Percentiles rank a stretch among this genome's conserved stretches.
Conservation (phyloP, 495 filamentous ascomycete species). For the Penicillium simplicissimum region DNA sequence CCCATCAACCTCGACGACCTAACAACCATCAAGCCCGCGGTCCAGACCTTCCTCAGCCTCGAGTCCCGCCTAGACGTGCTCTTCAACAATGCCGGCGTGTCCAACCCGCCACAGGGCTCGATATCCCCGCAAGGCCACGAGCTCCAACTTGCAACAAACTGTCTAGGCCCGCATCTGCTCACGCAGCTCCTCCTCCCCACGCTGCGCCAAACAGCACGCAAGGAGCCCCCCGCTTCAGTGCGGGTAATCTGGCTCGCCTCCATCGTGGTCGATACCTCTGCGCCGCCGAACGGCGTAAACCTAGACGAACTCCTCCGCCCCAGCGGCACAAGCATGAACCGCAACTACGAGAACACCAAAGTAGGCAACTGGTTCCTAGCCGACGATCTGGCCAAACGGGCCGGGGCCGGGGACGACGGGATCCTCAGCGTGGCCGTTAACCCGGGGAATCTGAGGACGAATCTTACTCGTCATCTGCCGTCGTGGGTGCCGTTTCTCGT, state of each 20-base stretch:
- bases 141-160: constrained; percentile 43
- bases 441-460: constrained; percentile 10
- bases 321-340: constrained; percentile 8
- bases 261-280: constrained; percentile 11
- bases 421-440: constrained; percentile 33
- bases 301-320: neutral
- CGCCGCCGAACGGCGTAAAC: constrained; percentile 3
- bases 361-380: constrained; percentile 34
- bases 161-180: constrained; percentile 37
- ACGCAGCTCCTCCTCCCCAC: constrained; percentile 34
- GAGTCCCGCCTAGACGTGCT: constrained; percentile 53
- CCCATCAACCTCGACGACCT: constrained; percentile 51
- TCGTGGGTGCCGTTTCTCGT: constrained; percentile 15
- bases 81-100: constrained; percentile 58
- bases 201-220: neutral
- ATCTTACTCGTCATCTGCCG: constrained; percentile 12
- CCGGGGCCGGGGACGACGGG: constrained; percentile 4
- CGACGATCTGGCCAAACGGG: constrained; percentile 12
- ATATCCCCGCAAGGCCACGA: constrained; percentile 38
- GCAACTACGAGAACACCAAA: constrained; percentile 28
- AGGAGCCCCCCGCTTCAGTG: neutral
- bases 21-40: constrained; percentile 48
- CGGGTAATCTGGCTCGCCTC: constrained; percentile 17
- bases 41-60: constrained; percentile 36
- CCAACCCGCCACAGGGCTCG: constrained; percentile 29